phyloP scores from a whole-genome alignment of 768 basidiomycete species.

The Boletus tylopilopsis region DNA sequence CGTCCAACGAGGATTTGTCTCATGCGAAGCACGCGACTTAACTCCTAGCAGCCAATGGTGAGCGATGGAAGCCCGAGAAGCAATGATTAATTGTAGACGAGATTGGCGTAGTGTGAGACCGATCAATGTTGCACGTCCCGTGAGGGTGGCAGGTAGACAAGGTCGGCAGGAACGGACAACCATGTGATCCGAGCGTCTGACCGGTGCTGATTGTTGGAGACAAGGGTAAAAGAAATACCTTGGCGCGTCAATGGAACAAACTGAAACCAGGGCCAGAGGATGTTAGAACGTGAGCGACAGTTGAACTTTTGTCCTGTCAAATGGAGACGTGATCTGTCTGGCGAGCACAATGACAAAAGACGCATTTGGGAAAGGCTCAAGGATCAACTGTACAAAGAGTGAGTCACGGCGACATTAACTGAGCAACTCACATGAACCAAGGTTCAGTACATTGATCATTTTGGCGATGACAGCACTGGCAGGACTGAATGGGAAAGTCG shows the following conservation, averaged over 20 bases:
- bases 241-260: conserved; percentile 1
- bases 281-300: too few relatives aligned
- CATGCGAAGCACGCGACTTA: conserved; percentile 19
- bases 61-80: conserved; percentile 17
- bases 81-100: conserved; percentile 11
- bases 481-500: conserved; percentile 1
- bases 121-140: conserved; percentile 8
- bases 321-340: neutral
- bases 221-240: conserved; percentile 5
- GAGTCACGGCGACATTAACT: conserved; percentile 17
- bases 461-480: too few relatives aligned
- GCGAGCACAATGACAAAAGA: conserved; percentile 4
- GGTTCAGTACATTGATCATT: too few relatives aligned
- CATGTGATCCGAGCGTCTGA: neutral
- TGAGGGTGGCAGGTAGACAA: conserved; percentile 1
- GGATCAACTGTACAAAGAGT: conserved; percentile 8
- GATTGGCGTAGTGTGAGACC: conserved; percentile 27
- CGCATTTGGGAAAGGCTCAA: too few relatives aligned
- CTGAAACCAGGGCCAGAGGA: conserved; percentile 17
- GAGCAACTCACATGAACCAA: neutral
- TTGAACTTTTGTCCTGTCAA: neutral
- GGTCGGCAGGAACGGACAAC: neutral
- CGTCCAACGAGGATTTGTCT: conserved; percentile 8
- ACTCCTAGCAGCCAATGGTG: conserved; percentile 15
- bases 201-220: conserved; percentile 1